Percentiles rank a stretch among this genome's conserved stretches.
Conservation (phyloP, 352 stramenopile species). For the Salisapilia sapeloensis region DNA sequence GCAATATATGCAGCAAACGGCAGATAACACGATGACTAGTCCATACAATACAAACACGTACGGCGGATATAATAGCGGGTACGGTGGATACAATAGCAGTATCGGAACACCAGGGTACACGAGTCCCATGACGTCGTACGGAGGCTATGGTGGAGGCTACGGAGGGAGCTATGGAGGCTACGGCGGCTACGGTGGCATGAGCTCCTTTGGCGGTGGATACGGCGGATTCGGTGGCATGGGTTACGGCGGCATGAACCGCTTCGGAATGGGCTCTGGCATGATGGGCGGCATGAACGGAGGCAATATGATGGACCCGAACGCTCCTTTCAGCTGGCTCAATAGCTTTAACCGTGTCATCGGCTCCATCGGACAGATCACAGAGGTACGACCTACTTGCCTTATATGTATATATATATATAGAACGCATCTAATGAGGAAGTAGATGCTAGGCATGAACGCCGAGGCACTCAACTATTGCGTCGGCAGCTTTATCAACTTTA, state of each 20-base stretch:
- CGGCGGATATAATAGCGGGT: conserved; percentile 8
- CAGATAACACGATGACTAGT: neutral
- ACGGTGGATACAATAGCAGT: conserved; percentile 9
- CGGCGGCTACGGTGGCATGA: conserved; percentile 15
- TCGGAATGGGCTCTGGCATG: no score
- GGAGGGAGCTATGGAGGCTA: conserved; percentile 14
- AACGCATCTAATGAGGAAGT: conserved; percentile 1
- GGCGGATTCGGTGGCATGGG: conserved; percentile 7
- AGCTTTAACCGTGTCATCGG: conserved; percentile 57
- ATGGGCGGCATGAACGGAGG: conserved; percentile 6
- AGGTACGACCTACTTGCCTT: conserved; percentile 12
- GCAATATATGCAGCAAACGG: neutral
- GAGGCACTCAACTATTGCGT: conserved; percentile 63
- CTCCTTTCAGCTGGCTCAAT: conserved; percentile 31
- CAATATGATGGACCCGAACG: conserved; percentile 31
- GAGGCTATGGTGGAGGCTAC: conserved; percentile 14
- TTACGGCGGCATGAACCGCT: conserved; percentile 12
- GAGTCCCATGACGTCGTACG: conserved; percentile 4
- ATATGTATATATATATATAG: neutral
- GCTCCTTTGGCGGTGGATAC: conserved; percentile 7
- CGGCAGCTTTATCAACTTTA: conserved; percentile 64
- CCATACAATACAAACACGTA: conserved; percentile 4
- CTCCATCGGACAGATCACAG: conserved; percentile 55
- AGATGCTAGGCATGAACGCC: conserved; percentile 62
- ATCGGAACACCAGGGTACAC: conserved; percentile 3